A percentile compares a stretch with the other conserved stretches of the same genome.
Conservation (phyloP, 208 protist species). For the Leishmania major region DNA sequence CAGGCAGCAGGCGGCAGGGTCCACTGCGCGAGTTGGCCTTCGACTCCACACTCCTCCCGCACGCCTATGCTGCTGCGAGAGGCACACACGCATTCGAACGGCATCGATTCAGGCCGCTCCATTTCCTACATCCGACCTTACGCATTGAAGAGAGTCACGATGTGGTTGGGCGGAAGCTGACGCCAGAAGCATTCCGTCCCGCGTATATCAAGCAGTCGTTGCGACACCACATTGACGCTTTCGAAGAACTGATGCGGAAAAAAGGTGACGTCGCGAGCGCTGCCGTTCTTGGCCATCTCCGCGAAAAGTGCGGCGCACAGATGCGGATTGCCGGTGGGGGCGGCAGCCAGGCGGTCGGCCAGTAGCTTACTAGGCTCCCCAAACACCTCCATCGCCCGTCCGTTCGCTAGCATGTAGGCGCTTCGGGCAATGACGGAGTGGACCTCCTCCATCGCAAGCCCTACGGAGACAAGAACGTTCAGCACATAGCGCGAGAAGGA, state of each 20-base stretch:
- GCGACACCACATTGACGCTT: constrained; percentile 14
- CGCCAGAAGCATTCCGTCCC: constrained; percentile 40
- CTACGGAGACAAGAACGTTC: constrained; percentile 52
- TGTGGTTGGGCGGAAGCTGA: constrained; percentile 40
- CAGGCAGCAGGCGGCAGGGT: not conserved
- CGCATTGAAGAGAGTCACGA: constrained; percentile 34
- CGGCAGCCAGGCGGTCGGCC: constrained; percentile 12
- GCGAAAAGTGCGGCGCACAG: constrained; percentile 15
- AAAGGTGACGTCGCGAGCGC: constrained; percentile 36
- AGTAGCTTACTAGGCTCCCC: constrained; percentile 11
- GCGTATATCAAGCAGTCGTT: constrained; percentile 7
- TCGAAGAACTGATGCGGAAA: constrained; percentile 43
- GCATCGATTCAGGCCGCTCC: not conserved
- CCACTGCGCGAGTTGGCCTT: not conserved
- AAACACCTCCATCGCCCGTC: constrained; percentile 29
- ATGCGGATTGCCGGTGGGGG: constrained; percentile 4
- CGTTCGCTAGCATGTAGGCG: constrained; percentile 35
- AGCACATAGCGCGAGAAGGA: constrained; percentile 43
- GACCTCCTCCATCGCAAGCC: constrained; percentile 45
- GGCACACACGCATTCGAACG: not conserved
- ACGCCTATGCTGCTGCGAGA: too few species aligned
- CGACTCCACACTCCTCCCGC: not conserved
- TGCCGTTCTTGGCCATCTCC: not conserved
- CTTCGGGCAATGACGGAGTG: constrained; percentile 39
- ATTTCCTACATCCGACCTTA: not conserved